phyloP scores from a whole-genome alignment of 176 grass and related monocot species.

The Bromus sterilis region DNA sequence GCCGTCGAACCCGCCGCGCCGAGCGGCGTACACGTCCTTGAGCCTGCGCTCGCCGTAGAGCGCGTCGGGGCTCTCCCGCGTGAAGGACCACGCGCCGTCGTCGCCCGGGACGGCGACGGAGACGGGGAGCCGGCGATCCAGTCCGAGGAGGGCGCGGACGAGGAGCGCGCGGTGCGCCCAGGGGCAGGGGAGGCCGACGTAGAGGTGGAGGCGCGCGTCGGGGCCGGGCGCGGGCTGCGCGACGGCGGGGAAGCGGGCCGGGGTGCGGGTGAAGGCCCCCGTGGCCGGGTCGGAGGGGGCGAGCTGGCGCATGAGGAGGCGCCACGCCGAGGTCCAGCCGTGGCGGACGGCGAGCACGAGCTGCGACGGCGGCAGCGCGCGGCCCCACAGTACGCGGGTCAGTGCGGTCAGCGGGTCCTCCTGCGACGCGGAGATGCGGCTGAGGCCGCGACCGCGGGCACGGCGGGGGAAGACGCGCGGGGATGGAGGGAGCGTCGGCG shows the following conservation, averaged over 20 bases:
- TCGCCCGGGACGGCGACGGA: slow-evolving; percentile 56
- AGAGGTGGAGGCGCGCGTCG: slow-evolving; percentile 57
- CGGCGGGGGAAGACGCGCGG: not conserved
- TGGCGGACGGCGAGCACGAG: slow-evolving; percentile 54
- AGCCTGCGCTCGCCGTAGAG: slow-evolving; percentile 62
- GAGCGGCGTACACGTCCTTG: slow-evolving; percentile 75
- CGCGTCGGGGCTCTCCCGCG: slow-evolving; percentile 30
- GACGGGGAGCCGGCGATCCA: slow-evolving; percentile 40
- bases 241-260: slow-evolving; percentile 51
- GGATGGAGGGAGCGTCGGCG: not conserved
- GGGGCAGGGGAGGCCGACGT: slow-evolving; percentile 80
- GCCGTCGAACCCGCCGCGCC: slow-evolving; percentile 64
- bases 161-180: slow-evolving; percentile 85
- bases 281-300: slow-evolving; percentile 48
- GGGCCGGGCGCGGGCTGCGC: not conserved
- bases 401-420: slow-evolving; percentile 43
- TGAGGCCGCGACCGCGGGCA: not conserved
- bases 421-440: slow-evolving; percentile 9
- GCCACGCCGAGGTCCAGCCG: slow-evolving; percentile 52
- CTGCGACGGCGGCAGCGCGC: slow-evolving; percentile 41
- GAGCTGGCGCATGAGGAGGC: slow-evolving; percentile 87
- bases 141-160: slow-evolving; percentile 50
- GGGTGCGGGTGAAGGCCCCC: slow-evolving; percentile 59
- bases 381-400: slow-evolving; percentile 45
- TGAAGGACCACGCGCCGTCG: slow-evolving; percentile 81